Evolutionary conservation across 768 basidiomycete genomes (phyloP).

Genomic region (Suillus paluster): DNA sequence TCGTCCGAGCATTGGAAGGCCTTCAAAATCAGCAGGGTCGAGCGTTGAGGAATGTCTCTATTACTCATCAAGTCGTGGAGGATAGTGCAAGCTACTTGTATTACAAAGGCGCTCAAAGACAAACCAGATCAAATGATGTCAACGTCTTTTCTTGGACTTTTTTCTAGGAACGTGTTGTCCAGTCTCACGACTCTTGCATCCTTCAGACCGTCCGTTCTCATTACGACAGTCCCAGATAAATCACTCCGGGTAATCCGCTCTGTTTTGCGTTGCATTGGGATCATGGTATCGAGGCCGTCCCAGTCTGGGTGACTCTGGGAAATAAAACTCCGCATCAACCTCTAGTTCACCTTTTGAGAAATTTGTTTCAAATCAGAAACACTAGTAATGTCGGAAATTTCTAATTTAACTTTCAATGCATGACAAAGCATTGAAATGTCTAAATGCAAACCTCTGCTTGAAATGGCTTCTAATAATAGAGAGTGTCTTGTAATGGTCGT

Average conservation of each 20-base stretch:
- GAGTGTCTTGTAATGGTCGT: too few species aligned
- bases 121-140: too few species aligned
- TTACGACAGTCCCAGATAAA: neutral
- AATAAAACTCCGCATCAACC: neutral
- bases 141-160: neutral
- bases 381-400: too few species aligned
- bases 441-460: too few species aligned
- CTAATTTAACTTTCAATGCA: too few species aligned
- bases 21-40: neutral
- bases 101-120: neutral
- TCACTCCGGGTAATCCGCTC: neutral
- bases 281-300: neutral
- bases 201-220: neutral
- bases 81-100: neutral
- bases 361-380: neutral
- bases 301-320: neutral
- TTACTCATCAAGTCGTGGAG: neutral
- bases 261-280: neutral
- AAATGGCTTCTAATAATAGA: too few species aligned
- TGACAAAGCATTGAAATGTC: too few species aligned
- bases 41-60: neutral
- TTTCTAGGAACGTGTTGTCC: neutral
- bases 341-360: neutral
- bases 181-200: neutral
- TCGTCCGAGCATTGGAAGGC: neutral